These are phyloP conservation scores for Neurospora africana DNA, from an alignment of 495 filamentous ascomycete genomes.

Conservation along the genomic window DNA sequence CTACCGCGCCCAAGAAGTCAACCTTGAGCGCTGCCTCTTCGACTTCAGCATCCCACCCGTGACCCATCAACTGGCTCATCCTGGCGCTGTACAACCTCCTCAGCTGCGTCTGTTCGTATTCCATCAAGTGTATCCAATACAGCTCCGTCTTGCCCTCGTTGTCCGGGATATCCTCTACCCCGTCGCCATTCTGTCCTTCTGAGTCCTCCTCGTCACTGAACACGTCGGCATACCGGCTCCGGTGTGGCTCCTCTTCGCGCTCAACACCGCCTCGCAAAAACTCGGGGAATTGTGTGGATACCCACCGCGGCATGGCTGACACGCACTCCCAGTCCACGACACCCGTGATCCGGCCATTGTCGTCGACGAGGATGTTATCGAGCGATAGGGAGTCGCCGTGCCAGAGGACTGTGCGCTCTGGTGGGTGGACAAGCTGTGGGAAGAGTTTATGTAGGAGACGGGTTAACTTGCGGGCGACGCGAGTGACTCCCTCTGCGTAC, in stretches of 20 bases:
- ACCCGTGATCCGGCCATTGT: constrained; percentile 31
- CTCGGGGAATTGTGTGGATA: constrained; percentile 32
- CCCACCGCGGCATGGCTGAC: constrained; percentile 38
- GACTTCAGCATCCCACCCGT: constrained; percentile 14
- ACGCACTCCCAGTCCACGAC: constrained; percentile 46
- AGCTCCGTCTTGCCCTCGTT: constrained; percentile 27
- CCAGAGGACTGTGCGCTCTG: constrained; percentile 30
- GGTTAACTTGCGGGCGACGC: constrained; percentile 17
- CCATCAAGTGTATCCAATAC: constrained; percentile 29
- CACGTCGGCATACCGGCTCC: constrained; percentile 20
- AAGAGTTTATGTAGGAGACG: constrained; percentile 20
- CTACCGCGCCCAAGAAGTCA: constrained; percentile 15
- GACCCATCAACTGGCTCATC: constrained; percentile 14
- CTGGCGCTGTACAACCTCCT: constrained; percentile 20
- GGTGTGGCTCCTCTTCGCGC: constrained; percentile 21
- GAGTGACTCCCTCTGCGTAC: constrained; percentile 15
- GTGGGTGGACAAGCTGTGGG: constrained; percentile 11
- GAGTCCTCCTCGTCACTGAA: constrained; percentile 5
- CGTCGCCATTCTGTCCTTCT: constrained; percentile 3
- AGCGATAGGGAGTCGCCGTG: constrained; percentile 35
- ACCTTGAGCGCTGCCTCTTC: constrained; percentile 15
- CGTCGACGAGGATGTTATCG: constrained; percentile 42
- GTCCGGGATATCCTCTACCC: constrained; percentile 13
- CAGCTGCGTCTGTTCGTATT: constrained; percentile 27
- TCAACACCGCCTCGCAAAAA: constrained; percentile 25